Conservation (phyloP, 2,329 filamentous ascomycete species). For the Zasmidium cellare region DNA sequence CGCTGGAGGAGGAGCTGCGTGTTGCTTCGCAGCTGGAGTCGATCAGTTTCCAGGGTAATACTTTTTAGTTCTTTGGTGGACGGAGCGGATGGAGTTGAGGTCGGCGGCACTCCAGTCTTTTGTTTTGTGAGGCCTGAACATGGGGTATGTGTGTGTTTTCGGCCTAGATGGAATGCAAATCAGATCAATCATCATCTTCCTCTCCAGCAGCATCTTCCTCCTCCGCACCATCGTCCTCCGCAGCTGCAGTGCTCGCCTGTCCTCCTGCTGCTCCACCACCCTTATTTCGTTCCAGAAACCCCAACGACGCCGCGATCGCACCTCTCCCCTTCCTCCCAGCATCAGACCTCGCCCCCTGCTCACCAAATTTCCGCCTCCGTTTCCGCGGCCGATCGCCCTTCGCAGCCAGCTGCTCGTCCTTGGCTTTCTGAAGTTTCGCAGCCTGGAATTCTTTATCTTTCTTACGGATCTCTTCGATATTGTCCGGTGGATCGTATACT, state of each 20-base stretch:
- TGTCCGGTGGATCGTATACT: slow-evolving; percentile 23
- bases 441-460: slow-evolving; percentile 13
- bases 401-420: slow-evolving; percentile 5
- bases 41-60: background rate
- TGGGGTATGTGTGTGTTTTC: too few species aligned
- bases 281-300: background rate
- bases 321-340: too few species aligned
- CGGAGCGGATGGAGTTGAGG: too few species aligned
- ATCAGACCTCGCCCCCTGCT: slow-evolving; percentile 10
- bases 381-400: slow-evolving; percentile 9
- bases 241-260: background rate
- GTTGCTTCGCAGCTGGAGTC: slow-evolving; percentile 4
- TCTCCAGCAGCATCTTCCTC: background rate
- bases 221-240: background rate
- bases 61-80: too few species aligned
- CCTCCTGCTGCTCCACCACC: background rate
- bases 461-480: slow-evolving; percentile 22
- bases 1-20: slow-evolving; percentile 41
- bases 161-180: too few species aligned
- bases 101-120: too few species aligned
- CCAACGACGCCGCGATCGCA: too few species aligned
- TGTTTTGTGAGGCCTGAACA: too few species aligned
- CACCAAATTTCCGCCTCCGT: slow-evolving; percentile 13
- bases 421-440: slow-evolving; percentile 6
- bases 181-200: too few species aligned